These are phyloP conservation scores for Fusarium torulosum DNA, from an alignment of 2,329 filamentous ascomycete genomes.

Conservation along the genomic window DNA sequence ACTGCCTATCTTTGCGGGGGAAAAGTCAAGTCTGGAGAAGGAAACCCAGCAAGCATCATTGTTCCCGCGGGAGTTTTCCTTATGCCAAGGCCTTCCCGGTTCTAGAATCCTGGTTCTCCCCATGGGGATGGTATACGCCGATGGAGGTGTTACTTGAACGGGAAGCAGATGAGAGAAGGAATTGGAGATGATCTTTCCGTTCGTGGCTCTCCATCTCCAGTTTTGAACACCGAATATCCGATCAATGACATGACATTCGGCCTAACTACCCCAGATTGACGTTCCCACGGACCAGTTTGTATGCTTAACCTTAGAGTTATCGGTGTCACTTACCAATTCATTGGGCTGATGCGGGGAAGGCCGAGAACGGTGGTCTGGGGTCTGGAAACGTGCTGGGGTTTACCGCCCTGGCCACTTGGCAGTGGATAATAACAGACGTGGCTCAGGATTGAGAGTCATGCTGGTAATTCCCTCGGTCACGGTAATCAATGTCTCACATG, in stretches of 20 bases:
- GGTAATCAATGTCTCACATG: neutral
- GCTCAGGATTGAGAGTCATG: neutral
- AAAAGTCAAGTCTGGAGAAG: neutral
- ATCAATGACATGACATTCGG: neutral
- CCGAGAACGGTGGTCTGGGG: neutral
- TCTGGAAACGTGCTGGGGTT: neutral
- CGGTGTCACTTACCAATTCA: neutral
- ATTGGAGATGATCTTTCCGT: conserved; percentile 1
- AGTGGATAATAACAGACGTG: neutral
- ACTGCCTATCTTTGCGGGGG: conserved; percentile 1
- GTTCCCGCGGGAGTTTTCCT: neutral
- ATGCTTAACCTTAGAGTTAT: neutral
- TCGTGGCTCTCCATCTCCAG: neutral
- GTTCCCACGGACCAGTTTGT: neutral
- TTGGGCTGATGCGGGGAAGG: neutral
- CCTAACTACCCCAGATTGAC: neutral
- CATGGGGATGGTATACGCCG: neutral
- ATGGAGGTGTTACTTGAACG: neutral
- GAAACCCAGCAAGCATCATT: neutral
- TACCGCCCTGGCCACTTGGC: neutral
- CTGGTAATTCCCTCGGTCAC: neutral
- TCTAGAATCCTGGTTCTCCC: neutral
- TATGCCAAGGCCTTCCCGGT: conserved; percentile 11
- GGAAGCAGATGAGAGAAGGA: neutral
- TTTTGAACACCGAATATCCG: neutral